A percentile compares a stretch with the other conserved stretches of the same genome.
Conservation (phyloP, 768 basidiomycete species). For the Lactarius deliciosus region DNA sequence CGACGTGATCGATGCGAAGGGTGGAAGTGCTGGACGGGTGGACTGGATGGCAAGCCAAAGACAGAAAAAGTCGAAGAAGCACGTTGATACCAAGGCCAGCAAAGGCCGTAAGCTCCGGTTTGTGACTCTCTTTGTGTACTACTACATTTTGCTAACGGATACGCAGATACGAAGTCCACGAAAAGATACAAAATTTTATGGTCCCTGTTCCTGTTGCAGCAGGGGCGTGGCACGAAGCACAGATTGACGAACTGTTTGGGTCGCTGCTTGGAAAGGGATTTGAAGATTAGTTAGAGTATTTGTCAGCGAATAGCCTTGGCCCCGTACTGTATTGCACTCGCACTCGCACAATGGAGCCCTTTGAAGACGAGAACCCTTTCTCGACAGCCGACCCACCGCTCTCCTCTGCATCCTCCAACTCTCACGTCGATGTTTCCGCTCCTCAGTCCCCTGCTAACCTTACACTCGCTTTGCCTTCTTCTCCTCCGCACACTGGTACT, state of each 20-base stretch:
- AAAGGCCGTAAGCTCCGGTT: slow-evolving; percentile 92
- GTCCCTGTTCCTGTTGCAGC: slow-evolving; percentile 67
- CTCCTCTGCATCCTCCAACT: slow-evolving; percentile 52
- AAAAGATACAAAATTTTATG: slow-evolving; percentile 97
- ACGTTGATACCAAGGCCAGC: slow-evolving; percentile 91
- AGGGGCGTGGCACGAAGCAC: slow-evolving; percentile 91
- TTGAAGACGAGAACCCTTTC: slow-evolving; percentile 47
- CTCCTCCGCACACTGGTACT: slow-evolving; percentile 33
- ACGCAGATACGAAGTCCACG: slow-evolving; percentile 85
- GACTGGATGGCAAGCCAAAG: slow-evolving; percentile 68
- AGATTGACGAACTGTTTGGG: slow-evolving; percentile 91
- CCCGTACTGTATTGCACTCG: neutral
- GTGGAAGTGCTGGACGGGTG: slow-evolving; percentile 40
- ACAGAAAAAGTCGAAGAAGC: slow-evolving; percentile 63
- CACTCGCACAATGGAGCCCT: slow-evolving; percentile 36
- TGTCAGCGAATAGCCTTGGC: slow-evolving; percentile 16
- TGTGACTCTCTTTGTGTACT: slow-evolving; percentile 30
- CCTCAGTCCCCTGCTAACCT: slow-evolving; percentile 53
- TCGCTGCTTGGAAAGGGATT: slow-evolving; percentile 76
- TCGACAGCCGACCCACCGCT: slow-evolving; percentile 37
- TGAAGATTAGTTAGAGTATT: slow-evolving; percentile 21
- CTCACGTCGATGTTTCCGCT: slow-evolving; percentile 55
- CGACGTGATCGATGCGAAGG: slow-evolving; percentile 80
- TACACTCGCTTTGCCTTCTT: slow-evolving; percentile 46
- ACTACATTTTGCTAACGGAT: neutral